Base-by-base conservation (phyloP, 352 stramenopile species). In the Globisporangium polare region DNA sequence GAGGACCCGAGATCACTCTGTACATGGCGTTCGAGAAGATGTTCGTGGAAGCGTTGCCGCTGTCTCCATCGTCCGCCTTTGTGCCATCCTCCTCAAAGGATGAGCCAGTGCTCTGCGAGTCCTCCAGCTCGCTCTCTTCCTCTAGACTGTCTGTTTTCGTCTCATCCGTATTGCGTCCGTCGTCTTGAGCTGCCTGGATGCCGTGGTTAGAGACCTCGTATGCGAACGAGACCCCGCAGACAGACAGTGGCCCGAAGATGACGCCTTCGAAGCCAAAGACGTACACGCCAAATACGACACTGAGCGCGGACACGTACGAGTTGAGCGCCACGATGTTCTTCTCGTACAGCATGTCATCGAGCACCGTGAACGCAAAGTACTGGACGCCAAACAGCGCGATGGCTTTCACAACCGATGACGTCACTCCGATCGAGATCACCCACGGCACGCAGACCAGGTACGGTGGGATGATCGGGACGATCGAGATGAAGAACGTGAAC, bases 281-380 rank as follows among this genome's bases (percentile, higher is more conserved):
- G 45, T 94, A 95, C 8, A 93, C 83, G 1, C 86, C 86, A 47
- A 95, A 93, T 4, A 94, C 86, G 5, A 92, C 84, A 65, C 86
- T 95, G 22, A 95, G 68, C 26, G 84, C 86, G 0, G 86, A 94
- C 5, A 95, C 84, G 51, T 95, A 95, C 52, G 86, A 83, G 59
- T 95, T 95, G 20, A 95, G 65, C 9, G 85, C 75, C 15, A 92
- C 78, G 22, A 95, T 90, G 56, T 80, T 94, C 65, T 94, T 94
- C 72, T 95, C 83, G 63, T 95, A 95, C 0, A 95, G 72, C 81
- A 94, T 92, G 62, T 94, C 84, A 59, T 95, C 86, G 46, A 95
- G 69, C 37, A 92, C 74, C 1, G 81, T 90, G 58, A 95, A 94
- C 1, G 80, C 86, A 46, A 95, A 79, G 49, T 95, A 95, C 51